Evolutionary conservation across 768 basidiomycete species (phyloP).

Genomic region (Russula vinacea): DNA sequence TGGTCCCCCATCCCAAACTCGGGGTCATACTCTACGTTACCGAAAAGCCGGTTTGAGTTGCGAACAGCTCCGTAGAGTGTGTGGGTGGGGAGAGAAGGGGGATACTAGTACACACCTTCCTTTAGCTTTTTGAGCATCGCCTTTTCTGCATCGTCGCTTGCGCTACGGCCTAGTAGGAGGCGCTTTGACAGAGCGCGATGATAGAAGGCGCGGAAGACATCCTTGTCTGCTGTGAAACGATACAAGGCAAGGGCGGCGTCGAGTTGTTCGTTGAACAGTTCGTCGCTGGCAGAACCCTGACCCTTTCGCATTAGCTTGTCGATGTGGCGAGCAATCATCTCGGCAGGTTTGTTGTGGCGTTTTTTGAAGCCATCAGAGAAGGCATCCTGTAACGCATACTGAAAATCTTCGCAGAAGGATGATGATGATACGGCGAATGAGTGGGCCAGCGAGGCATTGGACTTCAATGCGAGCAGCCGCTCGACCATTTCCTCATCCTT

Average conservation of each 20-base stretch:
- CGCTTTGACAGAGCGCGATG: conserved; percentile 86
- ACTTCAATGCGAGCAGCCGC: conserved; percentile 64
- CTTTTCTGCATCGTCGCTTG: conserved; percentile 84
- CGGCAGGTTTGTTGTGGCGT: conserved; percentile 79
- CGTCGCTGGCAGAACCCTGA: conserved; percentile 64
- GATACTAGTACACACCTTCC: conserved; percentile 48
- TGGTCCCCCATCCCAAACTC: conserved; percentile 92
- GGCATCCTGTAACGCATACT: conserved; percentile 66
- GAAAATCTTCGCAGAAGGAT: conserved; percentile 45
- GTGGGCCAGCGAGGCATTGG: conserved; percentile 51
- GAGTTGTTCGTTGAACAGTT: conserved; percentile 58
- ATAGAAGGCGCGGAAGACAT: conserved; percentile 92
- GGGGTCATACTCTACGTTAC: conserved; percentile 77
- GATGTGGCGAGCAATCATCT: conserved; percentile 89
- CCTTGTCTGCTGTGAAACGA: conserved; percentile 86
- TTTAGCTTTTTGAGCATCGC: conserved; percentile 82
- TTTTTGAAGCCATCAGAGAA: conserved; percentile 73
- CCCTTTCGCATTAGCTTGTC: conserved; percentile 86
- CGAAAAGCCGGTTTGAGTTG: not conserved
- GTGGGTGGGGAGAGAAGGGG: too few relatives aligned
- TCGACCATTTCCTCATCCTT: conserved; percentile 78
- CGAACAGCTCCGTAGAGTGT: not conserved
- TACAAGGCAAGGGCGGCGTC: conserved; percentile 72
- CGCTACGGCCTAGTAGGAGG: conserved; percentile 76
- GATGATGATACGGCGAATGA: conserved; percentile 49